Evolutionary conservation across 495 filamentous ascomycete genomes (phyloP).

Genomic region (Trichocladium uniseriatum): DNA sequence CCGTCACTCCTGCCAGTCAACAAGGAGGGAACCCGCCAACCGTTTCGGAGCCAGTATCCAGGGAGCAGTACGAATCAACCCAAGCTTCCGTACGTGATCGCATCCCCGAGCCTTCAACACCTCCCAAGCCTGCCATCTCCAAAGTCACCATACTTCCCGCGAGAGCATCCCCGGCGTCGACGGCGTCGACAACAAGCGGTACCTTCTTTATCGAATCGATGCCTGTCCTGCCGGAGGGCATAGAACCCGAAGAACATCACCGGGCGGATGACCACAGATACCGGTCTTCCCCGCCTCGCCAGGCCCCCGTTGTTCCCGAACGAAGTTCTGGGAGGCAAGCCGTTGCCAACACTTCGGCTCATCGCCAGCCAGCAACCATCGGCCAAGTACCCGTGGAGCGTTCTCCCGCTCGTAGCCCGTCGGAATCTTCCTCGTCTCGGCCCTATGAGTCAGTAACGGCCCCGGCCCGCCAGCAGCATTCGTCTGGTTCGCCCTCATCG

Average conservation of each 20-base stretch:
- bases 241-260: conserved; percentile 6
- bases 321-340: conserved; percentile 28
- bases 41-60: conserved; percentile 6
- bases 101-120: conserved; percentile 6
- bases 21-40: conserved; percentile 5
- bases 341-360: conserved; percentile 15
- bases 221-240: conserved; percentile 20
- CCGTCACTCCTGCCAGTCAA: conserved; percentile 3
- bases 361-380: conserved; percentile 24
- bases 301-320: conserved; percentile 32
- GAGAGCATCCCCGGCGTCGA: conserved; percentile 7
- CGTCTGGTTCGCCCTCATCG: conserved; percentile 33
- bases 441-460: conserved; percentile 10
- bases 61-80: conserved; percentile 1
- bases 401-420: conserved; percentile 14
- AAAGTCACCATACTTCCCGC: conserved; percentile 28
- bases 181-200: conserved; percentile 13
- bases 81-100: conserved; percentile 5
- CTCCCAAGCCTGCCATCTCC: conserved; percentile 21
- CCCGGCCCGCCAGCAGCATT: conserved; percentile 20
- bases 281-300: conserved; percentile 7
- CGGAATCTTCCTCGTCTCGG: conserved; percentile 7
- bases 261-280: neutral
- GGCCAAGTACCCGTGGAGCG: conserved; percentile 27
- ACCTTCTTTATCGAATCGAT: conserved; percentile 24